phyloP scores from a whole-genome alignment of 2,329 filamentous ascomycete genomes.

The Fusarium papillatum region DNA sequence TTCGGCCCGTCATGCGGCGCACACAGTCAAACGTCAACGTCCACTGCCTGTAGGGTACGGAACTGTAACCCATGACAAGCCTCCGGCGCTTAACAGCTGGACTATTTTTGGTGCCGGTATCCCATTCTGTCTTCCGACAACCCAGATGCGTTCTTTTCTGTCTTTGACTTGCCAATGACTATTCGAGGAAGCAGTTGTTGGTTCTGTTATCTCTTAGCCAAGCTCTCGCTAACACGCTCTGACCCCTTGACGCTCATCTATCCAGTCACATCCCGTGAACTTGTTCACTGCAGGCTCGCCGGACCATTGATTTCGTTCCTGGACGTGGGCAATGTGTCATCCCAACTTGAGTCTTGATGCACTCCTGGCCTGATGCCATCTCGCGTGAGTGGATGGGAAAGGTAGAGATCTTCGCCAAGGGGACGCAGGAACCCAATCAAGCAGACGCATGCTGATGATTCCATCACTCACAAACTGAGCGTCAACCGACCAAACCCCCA shows the following conservation, averaged over 20 bases:
- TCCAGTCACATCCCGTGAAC: slow-evolving; percentile 17
- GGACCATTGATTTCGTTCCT: slow-evolving; percentile 5
- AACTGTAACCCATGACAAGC: slow-evolving; percentile 29
- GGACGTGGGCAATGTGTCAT: slow-evolving; percentile 25
- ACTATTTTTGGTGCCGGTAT: slow-evolving; percentile 34
- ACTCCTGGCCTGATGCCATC: slow-evolving; percentile 33
- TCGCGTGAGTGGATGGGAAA: slow-evolving; percentile 5
- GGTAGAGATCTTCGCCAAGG: slow-evolving; percentile 35
- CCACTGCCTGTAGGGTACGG: slow-evolving; percentile 19
- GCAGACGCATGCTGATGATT: slow-evolving; percentile 2
- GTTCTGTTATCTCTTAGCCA: slow-evolving; percentile 14
- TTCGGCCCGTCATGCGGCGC: slow-evolving; percentile 33
- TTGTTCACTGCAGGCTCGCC: background rate
- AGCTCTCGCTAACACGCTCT: slow-evolving; percentile 25
- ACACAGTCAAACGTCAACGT: slow-evolving; percentile 8
- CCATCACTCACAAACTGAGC: slow-evolving; percentile 5
- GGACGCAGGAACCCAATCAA: slow-evolving; percentile 10
- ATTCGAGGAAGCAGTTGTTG: background rate
- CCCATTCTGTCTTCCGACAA: slow-evolving; percentile 10
- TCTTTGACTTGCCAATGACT: slow-evolving; percentile 12
- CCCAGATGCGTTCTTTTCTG: slow-evolving; percentile 20
- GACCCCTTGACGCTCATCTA: background rate
- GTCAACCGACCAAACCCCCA: slow-evolving; percentile 11
- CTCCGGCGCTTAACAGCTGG: slow-evolving; percentile 24
- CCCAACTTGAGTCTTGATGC: slow-evolving; percentile 28